phyloP scores from a whole-genome alignment of 352 stramenopile species.

The Plasmopara halstedii region DNA sequence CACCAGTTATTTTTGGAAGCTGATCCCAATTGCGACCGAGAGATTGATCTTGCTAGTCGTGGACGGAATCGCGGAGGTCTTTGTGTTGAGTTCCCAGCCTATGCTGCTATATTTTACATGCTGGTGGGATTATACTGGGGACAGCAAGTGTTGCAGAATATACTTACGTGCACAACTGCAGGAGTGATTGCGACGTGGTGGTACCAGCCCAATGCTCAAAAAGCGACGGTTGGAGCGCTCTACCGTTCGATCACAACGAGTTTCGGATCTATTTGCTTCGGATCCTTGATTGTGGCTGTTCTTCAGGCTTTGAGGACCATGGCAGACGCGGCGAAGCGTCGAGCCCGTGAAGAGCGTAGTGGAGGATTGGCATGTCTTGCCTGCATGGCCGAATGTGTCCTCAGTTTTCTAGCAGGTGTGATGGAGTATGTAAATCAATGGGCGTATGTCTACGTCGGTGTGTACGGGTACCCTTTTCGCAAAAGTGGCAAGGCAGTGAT shows the following conservation, averaged over 20 bases:
- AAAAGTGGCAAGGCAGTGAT: constrained; percentile 84
- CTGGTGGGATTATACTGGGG: constrained; percentile 81
- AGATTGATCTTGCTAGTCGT: constrained; percentile 26
- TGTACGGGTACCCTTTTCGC: constrained; percentile 85
- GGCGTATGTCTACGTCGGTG: constrained; percentile 86
- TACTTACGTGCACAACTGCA: constrained; percentile 72
- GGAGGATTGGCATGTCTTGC: constrained; percentile 64
- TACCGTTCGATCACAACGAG: constrained; percentile 77
- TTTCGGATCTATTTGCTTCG: constrained; percentile 79
- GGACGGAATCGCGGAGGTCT: constrained; percentile 30
- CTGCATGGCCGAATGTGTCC: constrained; percentile 82
- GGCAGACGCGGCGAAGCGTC: constrained; percentile 54
- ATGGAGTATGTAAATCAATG: constrained; percentile 90
- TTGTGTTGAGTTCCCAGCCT: constrained; percentile 53
- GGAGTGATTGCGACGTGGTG: constrained; percentile 79
- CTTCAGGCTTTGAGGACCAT: constrained; percentile 76
- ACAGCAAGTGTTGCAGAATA: constrained; percentile 79
- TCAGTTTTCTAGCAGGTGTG: constrained; percentile 76
- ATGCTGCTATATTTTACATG: constrained; percentile 69
- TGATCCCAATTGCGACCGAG: constrained; percentile 52
- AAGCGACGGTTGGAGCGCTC: constrained; percentile 53
- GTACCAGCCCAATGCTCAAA: constrained; percentile 61
- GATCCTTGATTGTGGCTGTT: constrained; percentile 81
- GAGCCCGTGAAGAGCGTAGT: constrained; percentile 71
- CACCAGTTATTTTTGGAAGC: constrained; percentile 64